Percentiles rank a stretch among this genome's conserved stretches.
Evolutionary conservation across 2,329 filamentous ascomycete genomes (phyloP).

Genomic region (Atkinsonella texensis): DNA sequence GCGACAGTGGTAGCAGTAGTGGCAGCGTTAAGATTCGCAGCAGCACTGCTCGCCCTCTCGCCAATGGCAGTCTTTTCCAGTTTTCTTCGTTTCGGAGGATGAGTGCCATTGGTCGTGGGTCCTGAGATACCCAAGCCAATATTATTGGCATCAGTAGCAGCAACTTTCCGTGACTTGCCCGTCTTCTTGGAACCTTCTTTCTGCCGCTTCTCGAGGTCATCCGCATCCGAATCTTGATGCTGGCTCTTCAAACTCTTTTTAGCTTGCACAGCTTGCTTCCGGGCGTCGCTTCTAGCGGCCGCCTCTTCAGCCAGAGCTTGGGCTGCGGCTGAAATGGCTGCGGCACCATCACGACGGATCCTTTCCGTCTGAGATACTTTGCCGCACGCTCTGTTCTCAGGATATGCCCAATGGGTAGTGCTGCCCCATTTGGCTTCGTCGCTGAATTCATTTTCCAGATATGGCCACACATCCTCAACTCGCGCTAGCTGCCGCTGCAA

Average conservation of each 20-base stretch:
- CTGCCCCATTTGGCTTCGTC: slow-evolving; percentile 92
- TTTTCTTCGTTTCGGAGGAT: slow-evolving; percentile 65
- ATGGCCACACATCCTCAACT: slow-evolving; percentile 76
- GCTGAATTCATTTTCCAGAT: slow-evolving; percentile 80
- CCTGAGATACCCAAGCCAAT: slow-evolving; percentile 57
- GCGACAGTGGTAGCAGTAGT: neutral
- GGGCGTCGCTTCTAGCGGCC: slow-evolving; percentile 69
- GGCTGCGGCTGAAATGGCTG: slow-evolving; percentile 64
- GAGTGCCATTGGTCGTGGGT: slow-evolving; percentile 38
- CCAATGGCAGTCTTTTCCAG: slow-evolving; percentile 54
- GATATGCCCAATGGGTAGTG: slow-evolving; percentile 89
- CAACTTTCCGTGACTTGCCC: slow-evolving; percentile 52
- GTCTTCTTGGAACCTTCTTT: slow-evolving; percentile 50
- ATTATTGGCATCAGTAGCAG: slow-evolving; percentile 37
- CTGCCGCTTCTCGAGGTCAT: slow-evolving; percentile 47
- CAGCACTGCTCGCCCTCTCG: slow-evolving; percentile 24
- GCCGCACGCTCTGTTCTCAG: slow-evolving; percentile 59
- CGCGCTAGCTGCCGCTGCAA: slow-evolving; percentile 74
- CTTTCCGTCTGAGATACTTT: slow-evolving; percentile 58
- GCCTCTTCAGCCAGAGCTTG: slow-evolving; percentile 72
- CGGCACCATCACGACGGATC: slow-evolving; percentile 65
- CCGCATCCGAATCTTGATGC: slow-evolving; percentile 66
- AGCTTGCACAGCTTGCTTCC: slow-evolving; percentile 69
- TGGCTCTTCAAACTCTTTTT: slow-evolving; percentile 61
- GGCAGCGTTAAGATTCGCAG: neutral